Base-by-base conservation (phyloP, 2,329 filamentous ascomycete genomes). In the Beauveria medogensis region DNA sequence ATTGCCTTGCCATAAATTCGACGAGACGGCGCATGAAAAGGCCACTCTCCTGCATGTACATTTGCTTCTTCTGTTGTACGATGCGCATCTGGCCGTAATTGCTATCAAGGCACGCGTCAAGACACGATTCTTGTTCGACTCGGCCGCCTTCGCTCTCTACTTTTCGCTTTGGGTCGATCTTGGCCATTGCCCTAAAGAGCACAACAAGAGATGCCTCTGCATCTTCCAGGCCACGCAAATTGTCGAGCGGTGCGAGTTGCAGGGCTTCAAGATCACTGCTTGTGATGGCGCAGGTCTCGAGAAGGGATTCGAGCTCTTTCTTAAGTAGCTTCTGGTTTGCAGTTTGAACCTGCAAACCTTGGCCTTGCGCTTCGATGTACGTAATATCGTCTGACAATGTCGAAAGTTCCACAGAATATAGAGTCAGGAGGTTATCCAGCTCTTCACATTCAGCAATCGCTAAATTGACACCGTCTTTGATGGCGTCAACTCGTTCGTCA, bases 401-500 rank as follows among this genome's bases (percentile, higher is more conserved):
- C 68, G 91, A 91, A 64, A 99, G 80, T 73, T 99, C 94, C 28
- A 97, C 94, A 52, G 90, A 91, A 73, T 99, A 99, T 40, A 99
- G 77, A 0, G 94, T 99, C 57, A 99, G 78, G 44, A 99, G 80
- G 63, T 95, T 95, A 71, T 99, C 94, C 62, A 99, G 80, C 75
- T 97, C 93, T 68, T 99, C 95, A 69, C 94, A 97, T 75, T 99
- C 94, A 22, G 87, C 83, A 68, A 99, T 92, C n/a, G 92, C 90
- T 65, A 88, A 82, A 70, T 99, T 93, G 59, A 99, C 87, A 59
- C 96, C 86, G 61, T 79, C 84, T 68, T 93, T 92, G 66, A 99
- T 91, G 28, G 90, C 89, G 62, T 91, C 88, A 2, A 97, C 89
- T 62, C 93, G 85, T 64, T 94, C 92, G 70, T 97, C 93, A 68